Conservation (phyloP, 2,329 filamentous ascomycete genomes). For the Calonectria montana region DNA sequence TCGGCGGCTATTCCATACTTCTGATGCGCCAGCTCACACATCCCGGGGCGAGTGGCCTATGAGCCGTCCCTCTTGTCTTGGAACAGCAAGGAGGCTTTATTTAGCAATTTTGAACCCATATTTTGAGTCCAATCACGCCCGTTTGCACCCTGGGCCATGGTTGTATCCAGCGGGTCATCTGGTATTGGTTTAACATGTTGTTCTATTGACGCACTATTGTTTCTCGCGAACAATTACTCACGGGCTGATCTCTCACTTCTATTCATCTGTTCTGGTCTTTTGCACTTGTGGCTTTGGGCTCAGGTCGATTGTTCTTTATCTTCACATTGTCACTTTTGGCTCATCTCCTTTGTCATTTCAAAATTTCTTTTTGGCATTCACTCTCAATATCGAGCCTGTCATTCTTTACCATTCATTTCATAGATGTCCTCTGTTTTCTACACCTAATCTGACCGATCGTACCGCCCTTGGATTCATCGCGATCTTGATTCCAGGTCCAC, state of each 20-base stretch:
- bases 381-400: conserved; percentile 13
- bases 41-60: conserved; percentile 39
- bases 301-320: conserved; percentile 7
- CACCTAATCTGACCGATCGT: conserved; percentile 10
- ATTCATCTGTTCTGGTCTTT: conserved; percentile 6
- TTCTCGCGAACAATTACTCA: conserved; percentile 7
- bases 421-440: conserved; percentile 14
- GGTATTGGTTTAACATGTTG: conserved; percentile 9
- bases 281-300: conserved; percentile 8
- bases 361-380: conserved; percentile 15
- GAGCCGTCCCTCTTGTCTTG: conserved; percentile 31
- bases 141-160: conserved; percentile 31
- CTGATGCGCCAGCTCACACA: conserved; percentile 39
- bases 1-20: conserved; percentile 55
- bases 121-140: conserved; percentile 38
- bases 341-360: conserved; percentile 40
- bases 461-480: conserved; percentile 5
- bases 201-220: conserved; percentile 18
- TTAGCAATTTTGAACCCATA: conserved; percentile 40
- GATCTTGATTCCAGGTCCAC: conserved; percentile 12
- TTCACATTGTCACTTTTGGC: conserved; percentile 20
- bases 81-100: conserved; percentile 38
- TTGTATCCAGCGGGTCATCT: conserved; percentile 30
- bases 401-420: conserved; percentile 30
- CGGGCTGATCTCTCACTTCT: conserved; percentile 1